A percentile compares a stretch with the other conserved stretches of the same genome.
Evolutionary conservation across 2,329 filamentous ascomycete genomes (phyloP).

Genomic region (Alternaria tenuissima): DNA sequence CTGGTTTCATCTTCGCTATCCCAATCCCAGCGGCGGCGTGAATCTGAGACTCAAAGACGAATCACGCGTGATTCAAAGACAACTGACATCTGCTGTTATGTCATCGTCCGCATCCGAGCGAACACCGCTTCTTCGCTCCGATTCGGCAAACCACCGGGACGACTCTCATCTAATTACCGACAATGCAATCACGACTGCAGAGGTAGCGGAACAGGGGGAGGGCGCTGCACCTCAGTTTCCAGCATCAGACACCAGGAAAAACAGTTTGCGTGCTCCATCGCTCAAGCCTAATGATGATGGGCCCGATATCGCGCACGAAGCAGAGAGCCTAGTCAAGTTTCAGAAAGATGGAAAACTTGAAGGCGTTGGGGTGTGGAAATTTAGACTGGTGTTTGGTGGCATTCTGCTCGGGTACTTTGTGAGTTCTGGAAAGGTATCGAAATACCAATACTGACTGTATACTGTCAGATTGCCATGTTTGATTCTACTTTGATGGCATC

Average conservation of each 20-base stretch:
- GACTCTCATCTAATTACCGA: constrained; percentile 31
- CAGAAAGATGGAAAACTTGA: constrained; percentile 44
- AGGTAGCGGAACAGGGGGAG: constrained; percentile 34
- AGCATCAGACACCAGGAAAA: constrained; percentile 31
- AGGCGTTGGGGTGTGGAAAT: constrained; percentile 44
- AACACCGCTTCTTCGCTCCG: constrained; percentile 42
- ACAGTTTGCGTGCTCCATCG: constrained; percentile 36
- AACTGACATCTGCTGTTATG: constrained; percentile 16
- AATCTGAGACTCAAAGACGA: background rate
- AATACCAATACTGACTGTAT: constrained; percentile 50
- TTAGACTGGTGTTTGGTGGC: constrained; percentile 50
- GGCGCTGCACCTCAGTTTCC: constrained; percentile 35
- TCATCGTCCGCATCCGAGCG: constrained; percentile 35
- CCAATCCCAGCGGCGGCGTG: background rate
- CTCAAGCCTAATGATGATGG: constrained; percentile 36
- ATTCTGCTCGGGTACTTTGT: constrained; percentile 51
- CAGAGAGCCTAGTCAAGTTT: constrained; percentile 34
- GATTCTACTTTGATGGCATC: constrained; percentile 85
- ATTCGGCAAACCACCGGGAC: constrained; percentile 21
- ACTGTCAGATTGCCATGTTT: constrained; percentile 60
- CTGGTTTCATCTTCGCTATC: background rate
- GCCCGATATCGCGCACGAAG: constrained; percentile 22
- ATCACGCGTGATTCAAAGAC: background rate
- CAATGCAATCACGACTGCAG: constrained; percentile 28
- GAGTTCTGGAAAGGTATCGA: constrained; percentile 19